Evolutionary conservation across 768 basidiomycete species (phyloP).

Genomic region (Ramaria sp.): DNA sequence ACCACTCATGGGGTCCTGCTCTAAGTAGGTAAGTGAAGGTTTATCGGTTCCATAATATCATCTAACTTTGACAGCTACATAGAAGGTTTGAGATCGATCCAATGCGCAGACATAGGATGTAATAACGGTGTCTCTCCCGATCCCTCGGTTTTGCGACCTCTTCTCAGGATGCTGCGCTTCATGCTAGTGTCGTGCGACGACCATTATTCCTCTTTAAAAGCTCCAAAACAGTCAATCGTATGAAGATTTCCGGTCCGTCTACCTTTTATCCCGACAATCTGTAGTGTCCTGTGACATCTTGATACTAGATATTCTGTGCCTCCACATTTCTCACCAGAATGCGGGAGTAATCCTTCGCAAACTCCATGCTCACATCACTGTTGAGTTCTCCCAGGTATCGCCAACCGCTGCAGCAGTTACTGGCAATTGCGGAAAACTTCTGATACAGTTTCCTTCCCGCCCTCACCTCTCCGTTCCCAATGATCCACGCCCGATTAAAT

Average conservation of each 20-base stretch:
- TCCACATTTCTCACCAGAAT: conserved; percentile 37
- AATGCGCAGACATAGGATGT: too few relatives aligned
- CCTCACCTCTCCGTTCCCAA: conserved; percentile 30
- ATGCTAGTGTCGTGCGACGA: background rate
- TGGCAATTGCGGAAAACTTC: conserved; percentile 29
- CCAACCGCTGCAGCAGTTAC: conserved; percentile 27
- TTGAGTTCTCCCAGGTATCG: conserved; percentile 39
- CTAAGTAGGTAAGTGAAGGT: too few relatives aligned
- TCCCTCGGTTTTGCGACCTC: too few relatives aligned
- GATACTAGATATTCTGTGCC: conserved; percentile 26
- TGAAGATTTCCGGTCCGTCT: too few relatives aligned
- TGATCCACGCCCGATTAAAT: conserved; percentile 21
- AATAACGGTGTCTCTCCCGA: too few relatives aligned
- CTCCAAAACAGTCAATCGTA: too few relatives aligned
- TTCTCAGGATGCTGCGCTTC: background rate
- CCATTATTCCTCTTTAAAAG: too few relatives aligned
- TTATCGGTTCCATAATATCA: too few relatives aligned
- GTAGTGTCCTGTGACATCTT: background rate
- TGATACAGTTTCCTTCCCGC: conserved; percentile 33
- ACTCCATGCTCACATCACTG: conserved; percentile 16
- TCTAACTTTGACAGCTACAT: too few relatives aligned
- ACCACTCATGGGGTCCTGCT: too few relatives aligned
- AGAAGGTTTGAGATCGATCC: too few relatives aligned
- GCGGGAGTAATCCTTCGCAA: conserved; percentile 27
- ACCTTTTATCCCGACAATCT: too few relatives aligned